Percentiles rank a stretch among this genome's conserved stretches.
Evolutionary conservation across 2,329 filamentous ascomycete species (phyloP).

Genomic region (Xylaria sp.): DNA sequence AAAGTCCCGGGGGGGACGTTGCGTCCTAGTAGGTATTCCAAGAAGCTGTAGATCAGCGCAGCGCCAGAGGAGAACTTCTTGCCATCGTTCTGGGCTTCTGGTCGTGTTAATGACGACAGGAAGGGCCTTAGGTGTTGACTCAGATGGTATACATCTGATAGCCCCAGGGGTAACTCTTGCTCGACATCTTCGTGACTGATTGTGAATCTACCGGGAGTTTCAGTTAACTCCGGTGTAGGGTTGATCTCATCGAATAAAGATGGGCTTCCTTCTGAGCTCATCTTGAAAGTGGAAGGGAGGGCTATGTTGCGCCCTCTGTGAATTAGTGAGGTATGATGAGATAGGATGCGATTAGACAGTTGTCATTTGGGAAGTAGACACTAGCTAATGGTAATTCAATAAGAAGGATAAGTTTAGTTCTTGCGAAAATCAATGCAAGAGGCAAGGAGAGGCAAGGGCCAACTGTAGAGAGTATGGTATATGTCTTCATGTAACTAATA

Average conservation of each 20-base stretch:
- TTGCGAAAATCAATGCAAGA: background rate
- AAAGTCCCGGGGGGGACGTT: slow-evolving; percentile 10
- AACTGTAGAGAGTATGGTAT: background rate
- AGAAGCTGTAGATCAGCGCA: slow-evolving; percentile 18
- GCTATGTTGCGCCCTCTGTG: background rate
- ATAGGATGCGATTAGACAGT: background rate
- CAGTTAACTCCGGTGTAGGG: slow-evolving; percentile 15
- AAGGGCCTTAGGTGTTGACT: slow-evolving; percentile 14
- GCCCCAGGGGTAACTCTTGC: slow-evolving; percentile 8
- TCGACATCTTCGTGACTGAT: slow-evolving; percentile 17
- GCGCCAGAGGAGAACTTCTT: slow-evolving; percentile 9
- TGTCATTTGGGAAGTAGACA: background rate
- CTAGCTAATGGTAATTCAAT: background rate
- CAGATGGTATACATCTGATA: slow-evolving; percentile 16
- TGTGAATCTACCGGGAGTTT: slow-evolving; percentile 15
- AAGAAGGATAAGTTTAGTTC: slow-evolving; percentile 1
- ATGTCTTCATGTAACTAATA: slow-evolving; percentile 6
- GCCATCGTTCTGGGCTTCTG: background rate
- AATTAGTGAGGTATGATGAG: background rate
- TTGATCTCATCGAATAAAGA: slow-evolving; percentile 26
- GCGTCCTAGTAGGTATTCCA: slow-evolving; percentile 15
- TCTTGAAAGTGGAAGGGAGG: background rate
- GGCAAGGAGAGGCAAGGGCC: background rate
- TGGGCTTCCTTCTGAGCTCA: slow-evolving; percentile 19
- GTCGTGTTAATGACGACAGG: slow-evolving; percentile 2